Evolutionary conservation across 371 early-diverging fungal genomes (phyloP).

Genomic region (Circinella umbellata): DNA sequence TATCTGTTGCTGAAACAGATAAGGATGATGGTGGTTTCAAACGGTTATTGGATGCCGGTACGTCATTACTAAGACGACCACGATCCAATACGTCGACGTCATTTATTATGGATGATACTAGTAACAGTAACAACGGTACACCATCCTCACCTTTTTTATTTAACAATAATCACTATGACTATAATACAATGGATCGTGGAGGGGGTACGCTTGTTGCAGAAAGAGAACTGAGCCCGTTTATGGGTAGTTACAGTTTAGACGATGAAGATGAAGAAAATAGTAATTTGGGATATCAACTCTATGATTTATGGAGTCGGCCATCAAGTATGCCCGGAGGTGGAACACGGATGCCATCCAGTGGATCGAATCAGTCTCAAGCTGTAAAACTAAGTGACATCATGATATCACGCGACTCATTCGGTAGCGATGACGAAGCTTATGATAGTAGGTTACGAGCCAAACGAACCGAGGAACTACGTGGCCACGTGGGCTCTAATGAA

Average conservation of each 20-base stretch:
- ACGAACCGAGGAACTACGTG: conserved; percentile 47
- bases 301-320: conserved; percentile 24
- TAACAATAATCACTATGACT: not conserved
- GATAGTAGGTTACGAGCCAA: conserved; percentile 40
- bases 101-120: conserved; percentile 30
- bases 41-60: conserved; percentile 45
- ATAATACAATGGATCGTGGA: conserved; percentile 31
- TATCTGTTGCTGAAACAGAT: conserved; percentile 18
- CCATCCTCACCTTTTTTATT: conserved; percentile 1
- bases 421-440: conserved; percentile 51
- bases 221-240: conserved; percentile 63
- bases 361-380: conserved; percentile 15
- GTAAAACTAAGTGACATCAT: not conserved
- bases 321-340: conserved; percentile 9
- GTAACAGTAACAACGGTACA: not conserved
- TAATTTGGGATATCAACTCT: conserved; percentile 18
- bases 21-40: conserved; percentile 31
- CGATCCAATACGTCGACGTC: conserved; percentile 47
- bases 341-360: conserved; percentile 18
- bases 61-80: conserved; percentile 42
- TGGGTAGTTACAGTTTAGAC: conserved; percentile 52
- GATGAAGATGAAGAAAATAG: conserved; percentile 49
- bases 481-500: conserved; percentile 16
- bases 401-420: conserved; percentile 22
- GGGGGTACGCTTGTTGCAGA: conserved; percentile 47